Percentiles rank a stretch among this genome's conserved stretches.
These are phyloP conservation scores for Wickerhamiella musiphila DNA, from an alignment of 805 yeast genomes.

Conservation along the genomic window DNA sequence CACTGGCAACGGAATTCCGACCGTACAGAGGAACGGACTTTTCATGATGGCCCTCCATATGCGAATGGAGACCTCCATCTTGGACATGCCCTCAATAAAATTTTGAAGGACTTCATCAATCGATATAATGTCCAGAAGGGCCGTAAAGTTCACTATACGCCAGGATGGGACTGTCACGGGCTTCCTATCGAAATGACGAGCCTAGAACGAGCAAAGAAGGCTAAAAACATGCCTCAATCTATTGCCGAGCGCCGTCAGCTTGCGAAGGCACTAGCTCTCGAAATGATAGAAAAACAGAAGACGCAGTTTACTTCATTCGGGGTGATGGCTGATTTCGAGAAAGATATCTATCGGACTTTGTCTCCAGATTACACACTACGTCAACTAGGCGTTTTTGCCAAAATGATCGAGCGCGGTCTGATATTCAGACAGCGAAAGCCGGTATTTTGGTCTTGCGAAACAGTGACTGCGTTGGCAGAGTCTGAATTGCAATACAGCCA, in stretches of 20 bases:
- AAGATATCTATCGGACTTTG: slow-evolving; percentile 48
- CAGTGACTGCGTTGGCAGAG: slow-evolving; percentile 88
- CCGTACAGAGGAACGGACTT: slow-evolving; percentile 27
- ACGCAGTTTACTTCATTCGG: slow-evolving; percentile 50
- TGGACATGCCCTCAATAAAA: slow-evolving; percentile 84
- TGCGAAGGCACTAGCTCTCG: slow-evolving; percentile 53
- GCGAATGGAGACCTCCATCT: slow-evolving; percentile 90
- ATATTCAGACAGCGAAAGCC: slow-evolving; percentile 81
- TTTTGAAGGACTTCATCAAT: slow-evolving; percentile 69
- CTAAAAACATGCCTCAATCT: slow-evolving; percentile 17
- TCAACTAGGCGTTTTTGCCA: slow-evolving; percentile 55
- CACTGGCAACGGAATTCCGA: slow-evolving; percentile 33
- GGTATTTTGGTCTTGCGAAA: slow-evolving; percentile 94
- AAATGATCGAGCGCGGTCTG: slow-evolving; percentile 45
- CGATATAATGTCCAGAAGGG: slow-evolving; percentile 52
- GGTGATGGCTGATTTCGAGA: slow-evolving; percentile 70
- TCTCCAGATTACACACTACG: slow-evolving; percentile 49
- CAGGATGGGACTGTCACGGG: slow-evolving; percentile 99
- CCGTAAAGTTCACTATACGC: slow-evolving; percentile 48
- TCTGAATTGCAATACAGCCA: slow-evolving; percentile 83
- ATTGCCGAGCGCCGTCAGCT: slow-evolving; percentile 39
- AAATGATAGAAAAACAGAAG: slow-evolving; percentile 47
- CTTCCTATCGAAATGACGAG: slow-evolving; percentile 90
- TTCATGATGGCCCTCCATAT: slow-evolving; percentile 98
- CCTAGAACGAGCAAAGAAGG: slow-evolving; percentile 27